Conservation (phyloP, 495 filamentous ascomycete genomes). For the Collariella sp. region DNA sequence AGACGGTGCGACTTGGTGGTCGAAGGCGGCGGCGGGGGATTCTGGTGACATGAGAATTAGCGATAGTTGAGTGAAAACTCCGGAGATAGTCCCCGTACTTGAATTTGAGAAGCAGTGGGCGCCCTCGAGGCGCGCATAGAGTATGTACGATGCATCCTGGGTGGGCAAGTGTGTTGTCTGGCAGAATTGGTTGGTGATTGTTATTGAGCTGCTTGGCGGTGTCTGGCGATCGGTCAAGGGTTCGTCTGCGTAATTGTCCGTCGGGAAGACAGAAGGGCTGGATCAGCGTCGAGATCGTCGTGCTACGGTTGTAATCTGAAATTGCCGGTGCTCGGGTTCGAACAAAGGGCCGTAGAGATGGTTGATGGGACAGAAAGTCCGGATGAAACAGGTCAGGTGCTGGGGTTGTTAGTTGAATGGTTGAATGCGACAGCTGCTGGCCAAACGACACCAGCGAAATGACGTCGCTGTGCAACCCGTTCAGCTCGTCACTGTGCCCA, state of each 20-base stretch:
- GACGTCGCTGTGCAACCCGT: constrained; percentile 24
- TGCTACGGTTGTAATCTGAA: background rate
- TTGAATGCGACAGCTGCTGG: constrained; percentile 7
- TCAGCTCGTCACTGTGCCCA: background rate
- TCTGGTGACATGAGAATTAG: constrained; percentile 47
- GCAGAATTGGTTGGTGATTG: background rate
- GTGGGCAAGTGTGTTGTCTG: background rate
- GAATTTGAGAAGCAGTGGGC: constrained; percentile 59
- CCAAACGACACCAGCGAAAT: constrained; percentile 9
- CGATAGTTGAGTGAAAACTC: background rate
- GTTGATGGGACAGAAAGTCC: background rate
- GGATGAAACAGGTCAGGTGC: constrained; percentile 5
- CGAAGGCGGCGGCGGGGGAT: constrained; percentile 84
- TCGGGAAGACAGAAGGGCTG: too few species aligned
- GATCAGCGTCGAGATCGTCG: too few species aligned
- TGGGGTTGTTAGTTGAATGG: constrained; percentile 8
- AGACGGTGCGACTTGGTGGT: constrained; percentile 82
- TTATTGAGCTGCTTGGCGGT: background rate
- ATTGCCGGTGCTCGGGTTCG: background rate
- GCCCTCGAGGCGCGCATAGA: constrained; percentile 95
- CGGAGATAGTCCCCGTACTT: constrained; percentile 19
- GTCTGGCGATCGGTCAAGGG: background rate
- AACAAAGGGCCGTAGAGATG: background rate
- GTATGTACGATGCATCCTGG: constrained; percentile 88
- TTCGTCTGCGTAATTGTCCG: too few species aligned